phyloP scores from a whole-genome alignment of 176 grass and related monocot genomes.

The Triticum turgidum region DNA sequence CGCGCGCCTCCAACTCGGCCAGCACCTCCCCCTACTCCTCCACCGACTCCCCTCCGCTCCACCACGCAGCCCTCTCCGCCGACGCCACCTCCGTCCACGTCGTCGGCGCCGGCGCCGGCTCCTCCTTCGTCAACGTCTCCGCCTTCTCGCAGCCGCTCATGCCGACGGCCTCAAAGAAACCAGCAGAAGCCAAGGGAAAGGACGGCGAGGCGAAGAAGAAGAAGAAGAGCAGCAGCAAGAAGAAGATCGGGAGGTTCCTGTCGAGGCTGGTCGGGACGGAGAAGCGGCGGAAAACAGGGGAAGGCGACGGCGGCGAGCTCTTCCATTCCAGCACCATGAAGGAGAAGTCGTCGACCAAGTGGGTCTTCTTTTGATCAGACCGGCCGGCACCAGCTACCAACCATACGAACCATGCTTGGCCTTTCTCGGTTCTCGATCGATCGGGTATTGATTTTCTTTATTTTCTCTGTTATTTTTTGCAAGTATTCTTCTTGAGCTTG shows the following conservation, averaged over 20 bases:
- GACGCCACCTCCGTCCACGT: conserved; percentile 32
- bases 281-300: conserved; percentile 42
- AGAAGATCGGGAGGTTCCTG: conserved; percentile 74
- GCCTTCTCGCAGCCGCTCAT: conserved; percentile 46
- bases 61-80: conserved; percentile 30
- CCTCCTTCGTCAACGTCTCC: conserved; percentile 27
- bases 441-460: neutral
- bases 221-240: conserved; percentile 67
- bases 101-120: neutral
- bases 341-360: conserved; percentile 71
- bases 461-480: neutral
- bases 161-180: conserved; percentile 19
- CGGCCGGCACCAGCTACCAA: neutral
- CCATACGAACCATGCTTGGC: neutral
- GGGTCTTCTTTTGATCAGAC: conserved; percentile 65
- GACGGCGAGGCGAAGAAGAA: conserved; percentile 58
- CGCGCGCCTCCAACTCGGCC: conserved; percentile 46
- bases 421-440: neutral
- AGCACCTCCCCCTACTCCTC: conserved; percentile 35
- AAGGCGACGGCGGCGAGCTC: conserved; percentile 40
- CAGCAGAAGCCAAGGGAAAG: conserved; percentile 35
- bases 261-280: conserved; percentile 69
- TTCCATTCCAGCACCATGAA: conserved; percentile 86
- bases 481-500: conserved; percentile 34
- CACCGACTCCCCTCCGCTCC: conserved; percentile 28